phyloP scores from a whole-genome alignment of 768 basidiomycete species.

The Mrakia blollopis region DNA sequence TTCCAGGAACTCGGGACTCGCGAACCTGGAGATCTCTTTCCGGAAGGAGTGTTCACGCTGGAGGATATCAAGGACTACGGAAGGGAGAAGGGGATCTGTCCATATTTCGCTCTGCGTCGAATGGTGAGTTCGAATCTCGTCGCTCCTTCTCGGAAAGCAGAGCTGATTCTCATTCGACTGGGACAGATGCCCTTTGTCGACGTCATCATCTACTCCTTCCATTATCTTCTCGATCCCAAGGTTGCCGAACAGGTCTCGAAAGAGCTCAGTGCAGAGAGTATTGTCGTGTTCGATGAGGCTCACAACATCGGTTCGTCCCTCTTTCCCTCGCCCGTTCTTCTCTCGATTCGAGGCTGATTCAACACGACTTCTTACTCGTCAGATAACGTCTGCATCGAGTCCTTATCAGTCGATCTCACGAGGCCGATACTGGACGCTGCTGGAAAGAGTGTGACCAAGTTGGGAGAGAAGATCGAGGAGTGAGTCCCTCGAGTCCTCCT shows the following conservation, averaged over 20 bases:
- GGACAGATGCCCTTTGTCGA: slow-evolving; percentile 90
- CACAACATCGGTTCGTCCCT: slow-evolving; percentile 82
- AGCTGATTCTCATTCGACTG: background rate
- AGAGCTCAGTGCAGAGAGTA: slow-evolving; percentile 94
- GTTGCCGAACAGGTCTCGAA: slow-evolving; percentile 98
- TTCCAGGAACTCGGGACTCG: slow-evolving; percentile 70
- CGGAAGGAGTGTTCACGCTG: slow-evolving; percentile 85
- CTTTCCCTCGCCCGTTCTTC: background rate
- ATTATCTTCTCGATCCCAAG: slow-evolving; percentile 96
- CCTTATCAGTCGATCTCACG: slow-evolving; percentile 92
- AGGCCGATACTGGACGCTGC: slow-evolving; percentile 97
- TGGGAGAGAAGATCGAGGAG: slow-evolving; percentile 94
- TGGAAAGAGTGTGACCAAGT: slow-evolving; percentile 72
- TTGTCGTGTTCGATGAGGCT: slow-evolving; percentile 98
- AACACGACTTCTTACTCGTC: background rate
- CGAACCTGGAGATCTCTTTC: slow-evolving; percentile 74
- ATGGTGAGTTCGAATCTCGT: slow-evolving; percentile 62
- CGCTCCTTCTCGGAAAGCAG: background rate
- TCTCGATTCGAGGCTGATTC: background rate
- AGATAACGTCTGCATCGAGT: slow-evolving; percentile 99
- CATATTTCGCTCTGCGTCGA: slow-evolving; percentile 90
- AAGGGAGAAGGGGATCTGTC: slow-evolving; percentile 76
- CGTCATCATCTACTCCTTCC: slow-evolving; percentile 97
- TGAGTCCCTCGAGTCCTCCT: slow-evolving; percentile 46
- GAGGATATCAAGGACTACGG: slow-evolving; percentile 89